phyloP scores from a whole-genome alignment of 805 yeast species.

The Kluyveromyces lactis region DNA sequence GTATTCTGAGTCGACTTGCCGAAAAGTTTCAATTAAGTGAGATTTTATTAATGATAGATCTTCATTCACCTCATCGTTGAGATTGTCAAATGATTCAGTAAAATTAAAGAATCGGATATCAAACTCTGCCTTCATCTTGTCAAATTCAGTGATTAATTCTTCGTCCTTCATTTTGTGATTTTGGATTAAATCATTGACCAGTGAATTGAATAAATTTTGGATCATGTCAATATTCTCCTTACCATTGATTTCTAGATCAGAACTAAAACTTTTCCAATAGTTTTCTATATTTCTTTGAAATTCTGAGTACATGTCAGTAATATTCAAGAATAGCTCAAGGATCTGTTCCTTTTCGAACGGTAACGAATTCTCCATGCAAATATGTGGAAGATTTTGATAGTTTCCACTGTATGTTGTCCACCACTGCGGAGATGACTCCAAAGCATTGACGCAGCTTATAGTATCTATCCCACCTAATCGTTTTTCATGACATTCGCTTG shows the following conservation, averaged over 20 bases:
- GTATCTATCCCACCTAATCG: slow-evolving; percentile 13
- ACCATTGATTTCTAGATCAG: neutral
- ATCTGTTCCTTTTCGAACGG: slow-evolving; percentile 48
- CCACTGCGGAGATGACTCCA: slow-evolving; percentile 45
- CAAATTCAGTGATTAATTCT: neutral
- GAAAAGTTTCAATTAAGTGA: neutral
- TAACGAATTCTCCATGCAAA: slow-evolving; percentile 45
- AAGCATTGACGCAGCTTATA: slow-evolving; percentile 32
- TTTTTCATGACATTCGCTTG: slow-evolving; percentile 20
- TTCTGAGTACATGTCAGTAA: slow-evolving; percentile 31
- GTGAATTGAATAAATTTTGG: slow-evolving; percentile 2
- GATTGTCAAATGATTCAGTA: slow-evolving; percentile 6
- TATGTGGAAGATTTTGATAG: slow-evolving; percentile 42
- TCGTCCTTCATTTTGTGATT: neutral
- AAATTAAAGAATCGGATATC: neutral
- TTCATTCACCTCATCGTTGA: slow-evolving; percentile 11
- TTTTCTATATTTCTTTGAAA: slow-evolving; percentile 8
- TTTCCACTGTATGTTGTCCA: slow-evolving; percentile 72
- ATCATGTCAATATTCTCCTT: slow-evolving; percentile 1
- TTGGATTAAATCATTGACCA: neutral
- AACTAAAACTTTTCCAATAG: slow-evolving; percentile 1
- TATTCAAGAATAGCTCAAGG: slow-evolving; percentile 37
- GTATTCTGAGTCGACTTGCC: neutral
- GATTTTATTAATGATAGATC: neutral
- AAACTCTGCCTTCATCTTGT: neutral